Conservation (phyloP, 2,329 filamentous ascomycete genomes). For the Pseudocercospora fijiensis region DNA sequence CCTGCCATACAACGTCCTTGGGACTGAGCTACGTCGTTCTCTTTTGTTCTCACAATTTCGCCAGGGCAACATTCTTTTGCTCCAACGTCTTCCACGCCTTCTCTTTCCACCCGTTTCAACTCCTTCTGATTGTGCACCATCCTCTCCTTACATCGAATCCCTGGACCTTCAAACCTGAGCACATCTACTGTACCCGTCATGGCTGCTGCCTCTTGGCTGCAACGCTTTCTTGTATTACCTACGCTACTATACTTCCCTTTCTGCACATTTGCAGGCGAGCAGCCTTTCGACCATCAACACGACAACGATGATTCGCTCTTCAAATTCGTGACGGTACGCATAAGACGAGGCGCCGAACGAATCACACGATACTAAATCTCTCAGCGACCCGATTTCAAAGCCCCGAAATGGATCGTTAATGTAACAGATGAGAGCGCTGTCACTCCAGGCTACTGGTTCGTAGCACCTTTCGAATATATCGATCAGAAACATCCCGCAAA, state of each 20-base stretch:
- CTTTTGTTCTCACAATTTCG: background rate
- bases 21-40: conserved; percentile 5
- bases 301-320: conserved; percentile 8
- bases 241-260: conserved; percentile 8
- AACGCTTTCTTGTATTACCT: conserved; percentile 6
- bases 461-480: conserved; percentile 15
- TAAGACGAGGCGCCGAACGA: no score
- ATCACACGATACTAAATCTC: background rate
- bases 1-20: background rate
- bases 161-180: conserved; percentile 1
- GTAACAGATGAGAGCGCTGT: conserved; percentile 12
- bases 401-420: conserved; percentile 18
- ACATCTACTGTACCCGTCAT: background rate
- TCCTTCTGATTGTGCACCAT: background rate
- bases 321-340: conserved; percentile 2
- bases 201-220: background rate
- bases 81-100: background rate
- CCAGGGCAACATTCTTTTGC: conserved; percentile 2
- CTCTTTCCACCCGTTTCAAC: background rate
- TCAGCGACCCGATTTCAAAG: conserved; percentile 16
- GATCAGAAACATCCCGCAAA: conserved; percentile 16
- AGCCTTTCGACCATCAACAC: background rate
- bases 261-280: background rate
- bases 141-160: conserved; percentile 1
- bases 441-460: conserved; percentile 19